Evolutionary conservation across 768 basidiomycete genomes (phyloP), one percentile per base, ranked within the genome.

Genomic region (Phaeotremella fagi): DNA sequence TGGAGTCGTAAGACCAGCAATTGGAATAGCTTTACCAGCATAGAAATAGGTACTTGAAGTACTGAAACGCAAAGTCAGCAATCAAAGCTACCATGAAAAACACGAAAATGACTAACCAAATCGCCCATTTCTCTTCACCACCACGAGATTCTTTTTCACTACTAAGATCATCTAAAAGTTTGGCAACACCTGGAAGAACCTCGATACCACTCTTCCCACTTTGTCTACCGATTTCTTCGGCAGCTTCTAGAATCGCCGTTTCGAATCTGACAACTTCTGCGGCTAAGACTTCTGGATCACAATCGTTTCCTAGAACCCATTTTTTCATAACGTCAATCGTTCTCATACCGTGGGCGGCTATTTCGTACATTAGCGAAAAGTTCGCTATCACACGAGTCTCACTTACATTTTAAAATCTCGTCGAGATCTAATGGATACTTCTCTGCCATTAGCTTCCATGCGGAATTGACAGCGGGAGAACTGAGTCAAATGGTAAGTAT

Each of bases 221-320:
- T 27, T 43, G 44, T 27, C 45, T 27, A 11, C 55, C 67, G 31
- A 69, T 55, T 58, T 84, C 80, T 47, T 84, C 78, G 14, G 72
- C 72, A 22, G 70, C 62, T 18, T 63, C 51, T 23, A 74, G 59
- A 44, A 74, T 74, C 25, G 68, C 62, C 22, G 65, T 68, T 73
- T 91, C 89, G 64, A 90, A 90, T 22, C 87, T 82, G 60, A 80
- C 78, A 50, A 85, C 82, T 75, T 87, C 87, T 25, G 77, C 72
- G 22, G 54, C 54, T 20, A 67, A 55, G 9, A 54, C 35, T 22
- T 56, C 59, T 5, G 61, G 59, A 53, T 63, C 74, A 77, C 64
- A 31, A 87, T 66, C 60, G 77, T 77, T 15, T 63, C 63, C 64
- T 83, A 81, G 51, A 85, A 82, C 9, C 66, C 81, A 81, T 67